Percentiles rank a stretch among this genome's conserved stretches.
Evolutionary conservation across 2,329 filamentous ascomycete species (phyloP).

Genomic region (Trichoderma harzianum): DNA sequence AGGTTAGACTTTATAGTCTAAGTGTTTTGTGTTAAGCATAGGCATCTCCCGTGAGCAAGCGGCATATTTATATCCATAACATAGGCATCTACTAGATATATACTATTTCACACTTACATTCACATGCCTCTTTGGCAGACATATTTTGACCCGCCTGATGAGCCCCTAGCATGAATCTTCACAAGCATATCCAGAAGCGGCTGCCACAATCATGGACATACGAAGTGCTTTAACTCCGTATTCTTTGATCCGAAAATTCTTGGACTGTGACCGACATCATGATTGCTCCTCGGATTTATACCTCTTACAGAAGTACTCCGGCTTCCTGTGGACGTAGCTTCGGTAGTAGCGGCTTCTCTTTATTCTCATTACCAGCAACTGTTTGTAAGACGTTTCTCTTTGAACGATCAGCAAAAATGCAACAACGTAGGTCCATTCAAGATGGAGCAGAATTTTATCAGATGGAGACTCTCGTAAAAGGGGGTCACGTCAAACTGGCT

Average conservation of each 20-base stretch:
- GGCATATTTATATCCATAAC: background rate
- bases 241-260: background rate
- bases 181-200: background rate
- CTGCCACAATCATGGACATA: background rate
- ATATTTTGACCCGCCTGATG: background rate
- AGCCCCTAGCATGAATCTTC: background rate
- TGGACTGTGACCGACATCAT: background rate
- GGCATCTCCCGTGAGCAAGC: background rate
- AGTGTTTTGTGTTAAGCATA: background rate
- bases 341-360: background rate
- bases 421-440: background rate
- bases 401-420: background rate
- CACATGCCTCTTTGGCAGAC: background rate
- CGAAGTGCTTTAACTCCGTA: background rate
- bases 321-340: background rate
- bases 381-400: rapidly evolving
- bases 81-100: background rate
- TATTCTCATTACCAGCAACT: background rate
- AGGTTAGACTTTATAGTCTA: background rate
- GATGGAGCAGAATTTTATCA: background rate
- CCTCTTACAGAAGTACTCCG: background rate
- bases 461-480: background rate
- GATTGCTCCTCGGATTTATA: background rate
- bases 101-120: background rate
- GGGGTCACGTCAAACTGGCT: background rate